Base-by-base conservation (phyloP, 208 protist genomes). In the Trypanosoma vivax region DNA sequence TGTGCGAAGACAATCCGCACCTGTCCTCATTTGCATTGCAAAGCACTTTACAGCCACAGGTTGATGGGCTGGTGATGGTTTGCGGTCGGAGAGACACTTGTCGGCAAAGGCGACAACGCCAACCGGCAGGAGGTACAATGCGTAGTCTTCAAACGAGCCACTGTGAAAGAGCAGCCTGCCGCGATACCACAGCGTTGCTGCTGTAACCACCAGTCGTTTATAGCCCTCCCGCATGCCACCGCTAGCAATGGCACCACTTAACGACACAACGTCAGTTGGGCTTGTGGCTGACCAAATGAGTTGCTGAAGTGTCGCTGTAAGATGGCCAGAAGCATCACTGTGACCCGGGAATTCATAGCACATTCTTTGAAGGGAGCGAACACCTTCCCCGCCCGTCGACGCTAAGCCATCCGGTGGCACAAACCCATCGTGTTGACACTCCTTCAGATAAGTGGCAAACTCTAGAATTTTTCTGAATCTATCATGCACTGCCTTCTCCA, bases 251-350 rank as follows among this genome's bases (percentile, higher is more conserved):
- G 48, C 45, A 9, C 75, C 79, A 23, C 35, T 66, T n/a, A 80
- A 51, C 3, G 72, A 46, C 5, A 58, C 70, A n/a, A 59, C 45
- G 43, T 65, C 56, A 10, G 61, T 65, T 23, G 42, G 28, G 45
- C 46, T 58, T 18, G 67, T 74, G 27, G 70, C 70, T 6, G 55
- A 50, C 47, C 71, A 76, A 10, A 89, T 0, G 5, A 79, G 50
- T 24, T 67, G 38, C 16, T 82, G 55, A 2, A 83, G 28, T 6
- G 55, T 56, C 7, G 42, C 39, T 21, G 50, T 23, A 25, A 82
- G 27, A 3, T 50, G 68, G 41, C 57, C 62, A 16, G 56, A 37
- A n/a, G 48, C 42, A 37, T 65, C 64, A 56, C 71, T 51, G 10
- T 40, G 13, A 5, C 69, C 82, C 6, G 60, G 48, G 30, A 52